Conservation (phyloP, 768 basidiomycete genomes). For the Xerocomellus chrysenteron region DNA sequence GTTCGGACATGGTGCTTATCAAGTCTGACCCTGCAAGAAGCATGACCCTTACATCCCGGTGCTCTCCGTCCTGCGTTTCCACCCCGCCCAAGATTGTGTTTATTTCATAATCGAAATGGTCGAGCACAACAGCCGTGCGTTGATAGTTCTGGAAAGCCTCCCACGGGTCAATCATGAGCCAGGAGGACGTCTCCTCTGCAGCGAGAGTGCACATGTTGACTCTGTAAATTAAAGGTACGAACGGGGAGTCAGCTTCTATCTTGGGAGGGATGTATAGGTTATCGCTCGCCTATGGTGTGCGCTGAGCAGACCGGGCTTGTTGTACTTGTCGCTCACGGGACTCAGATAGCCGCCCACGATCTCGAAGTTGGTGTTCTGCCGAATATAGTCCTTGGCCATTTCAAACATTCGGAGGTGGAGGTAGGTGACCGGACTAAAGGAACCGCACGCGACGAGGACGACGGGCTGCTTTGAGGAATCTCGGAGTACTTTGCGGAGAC, state of each 20-base stretch:
- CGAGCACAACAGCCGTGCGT: constrained; percentile 94
- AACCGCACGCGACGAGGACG: constrained; percentile 95
- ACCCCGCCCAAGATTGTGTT: constrained; percentile 85
- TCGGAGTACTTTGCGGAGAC: constrained; percentile 55
- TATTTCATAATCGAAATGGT: constrained; percentile 95
- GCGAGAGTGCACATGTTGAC: constrained; percentile 88
- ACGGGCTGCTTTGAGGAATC: constrained; percentile 76
- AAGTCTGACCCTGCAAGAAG: constrained; percentile 95
- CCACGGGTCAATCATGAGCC: constrained; percentile 99
- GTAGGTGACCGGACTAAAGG: constrained; percentile 97
- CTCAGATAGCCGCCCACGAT: constrained; percentile 95
- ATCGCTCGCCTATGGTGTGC: constrained; percentile 80
- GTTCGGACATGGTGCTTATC: constrained; percentile 97
- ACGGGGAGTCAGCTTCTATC: constrained; percentile 20
- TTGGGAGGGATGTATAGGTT: not conserved
- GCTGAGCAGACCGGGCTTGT: constrained; percentile 90
- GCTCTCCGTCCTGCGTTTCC: constrained; percentile 68
- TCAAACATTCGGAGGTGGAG: constrained; percentile 99
- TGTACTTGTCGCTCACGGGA: constrained; percentile 94
- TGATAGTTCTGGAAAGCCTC: constrained; percentile 95
- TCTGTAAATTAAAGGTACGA: constrained; percentile 41
- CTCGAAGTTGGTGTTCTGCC: constrained; percentile 90
- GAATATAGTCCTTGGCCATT: constrained; percentile 96
- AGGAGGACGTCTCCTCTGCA: constrained; percentile 84
- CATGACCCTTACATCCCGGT: constrained; percentile 79